A percentile compares a stretch with the other conserved stretches of the same genome.
These are phyloP conservation scores for Hymenoscyphus occultus DNA, from an alignment of 2,329 filamentous ascomycete species.

Conservation along the genomic window DNA sequence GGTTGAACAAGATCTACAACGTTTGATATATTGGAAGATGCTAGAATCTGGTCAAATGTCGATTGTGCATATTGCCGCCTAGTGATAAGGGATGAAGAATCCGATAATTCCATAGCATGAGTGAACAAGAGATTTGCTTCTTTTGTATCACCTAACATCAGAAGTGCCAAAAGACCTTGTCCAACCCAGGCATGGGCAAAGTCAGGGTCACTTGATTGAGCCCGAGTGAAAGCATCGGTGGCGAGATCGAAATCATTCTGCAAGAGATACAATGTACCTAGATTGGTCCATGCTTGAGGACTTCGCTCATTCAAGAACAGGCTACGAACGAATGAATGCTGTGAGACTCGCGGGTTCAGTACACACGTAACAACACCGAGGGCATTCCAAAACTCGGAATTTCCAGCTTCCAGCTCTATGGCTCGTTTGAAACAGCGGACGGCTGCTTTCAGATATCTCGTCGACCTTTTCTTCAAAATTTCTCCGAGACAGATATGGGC, in stretches of 20 bases:
- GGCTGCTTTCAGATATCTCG: conserved; percentile 73
- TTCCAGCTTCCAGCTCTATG: conserved; percentile 92
- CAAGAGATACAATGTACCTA: conserved; percentile 80
- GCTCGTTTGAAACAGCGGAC: conserved; percentile 91
- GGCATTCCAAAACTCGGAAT: conserved; percentile 96
- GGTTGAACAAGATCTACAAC: conserved; percentile 74
- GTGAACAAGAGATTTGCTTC: conserved; percentile 86
- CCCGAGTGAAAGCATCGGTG: conserved; percentile 83
- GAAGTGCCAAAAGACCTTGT: conserved; percentile 79
- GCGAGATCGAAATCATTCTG: conserved; percentile 83
- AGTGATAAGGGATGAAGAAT: conserved; percentile 68
- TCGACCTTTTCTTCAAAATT: conserved; percentile 52
- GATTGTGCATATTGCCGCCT: conserved; percentile 78
- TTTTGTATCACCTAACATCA: conserved; percentile 63
- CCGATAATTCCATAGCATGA: conserved; percentile 90
- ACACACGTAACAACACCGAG: conserved; percentile 86
- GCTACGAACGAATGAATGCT: conserved; percentile 90
- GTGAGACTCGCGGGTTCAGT: conserved; percentile 81
- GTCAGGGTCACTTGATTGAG: conserved; percentile 92
- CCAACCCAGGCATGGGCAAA: conserved; percentile 93
- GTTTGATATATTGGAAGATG: conserved; percentile 49
- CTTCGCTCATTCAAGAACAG: conserved; percentile 89
- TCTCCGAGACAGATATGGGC: conserved; percentile 66
- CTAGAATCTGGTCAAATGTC: conserved; percentile 76
- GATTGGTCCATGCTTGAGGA: conserved; percentile 82